A percentile compares a stretch with the other conserved stretches of the same genome.
Conservation (phyloP, 2,329 filamentous ascomycete species). For the Achaetomium macrosporum region DNA sequence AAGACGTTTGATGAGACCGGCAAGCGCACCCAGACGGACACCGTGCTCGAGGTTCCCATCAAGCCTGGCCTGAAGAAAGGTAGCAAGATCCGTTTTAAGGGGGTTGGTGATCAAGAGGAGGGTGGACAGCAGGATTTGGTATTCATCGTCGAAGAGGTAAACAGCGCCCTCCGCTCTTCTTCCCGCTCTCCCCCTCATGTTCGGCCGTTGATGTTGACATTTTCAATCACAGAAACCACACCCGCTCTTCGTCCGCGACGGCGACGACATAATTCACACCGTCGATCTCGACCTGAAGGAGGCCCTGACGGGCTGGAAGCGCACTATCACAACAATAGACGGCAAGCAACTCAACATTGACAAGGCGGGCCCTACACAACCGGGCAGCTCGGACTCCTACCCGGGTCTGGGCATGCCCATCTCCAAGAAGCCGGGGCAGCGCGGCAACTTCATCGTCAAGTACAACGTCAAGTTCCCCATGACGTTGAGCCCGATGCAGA, state of each 20-base stretch:
- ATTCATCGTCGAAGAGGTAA: conserved; percentile 89
- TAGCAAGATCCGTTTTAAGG: conserved; percentile 96
- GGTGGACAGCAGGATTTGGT: conserved; percentile 93
- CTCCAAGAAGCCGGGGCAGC: conserved; percentile 76
- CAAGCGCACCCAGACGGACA: conserved; percentile 80
- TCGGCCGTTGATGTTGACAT: conserved; percentile 34
- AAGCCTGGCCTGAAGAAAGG: conserved; percentile 94
- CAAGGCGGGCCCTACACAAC: conserved; percentile 77
- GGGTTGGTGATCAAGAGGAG: conserved; percentile 96
- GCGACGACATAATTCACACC: conserved; percentile 75
- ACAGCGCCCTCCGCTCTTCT: conserved; percentile 28
- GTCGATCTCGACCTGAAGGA: conserved; percentile 87
- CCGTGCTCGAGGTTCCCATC: conserved; percentile 89
- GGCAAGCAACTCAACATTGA: conserved; percentile 76
- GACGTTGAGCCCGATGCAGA: conserved; percentile 69
- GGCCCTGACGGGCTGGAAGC: conserved; percentile 86
- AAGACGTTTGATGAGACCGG: conserved; percentile 86
- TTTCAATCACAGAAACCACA: conserved; percentile 66
- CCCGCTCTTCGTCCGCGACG: conserved; percentile 75
- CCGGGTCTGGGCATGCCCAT: conserved; percentile 90
- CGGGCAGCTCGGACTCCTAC: conserved; percentile 73
- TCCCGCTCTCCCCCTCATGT: background rate
- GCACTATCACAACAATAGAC: conserved; percentile 90
- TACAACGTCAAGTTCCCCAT: conserved; percentile 93
- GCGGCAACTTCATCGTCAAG: conserved; percentile 82